phyloP scores from a whole-genome alignment of 2,329 filamentous ascomycete species.

The Plectosphaerella cucumerina region DNA sequence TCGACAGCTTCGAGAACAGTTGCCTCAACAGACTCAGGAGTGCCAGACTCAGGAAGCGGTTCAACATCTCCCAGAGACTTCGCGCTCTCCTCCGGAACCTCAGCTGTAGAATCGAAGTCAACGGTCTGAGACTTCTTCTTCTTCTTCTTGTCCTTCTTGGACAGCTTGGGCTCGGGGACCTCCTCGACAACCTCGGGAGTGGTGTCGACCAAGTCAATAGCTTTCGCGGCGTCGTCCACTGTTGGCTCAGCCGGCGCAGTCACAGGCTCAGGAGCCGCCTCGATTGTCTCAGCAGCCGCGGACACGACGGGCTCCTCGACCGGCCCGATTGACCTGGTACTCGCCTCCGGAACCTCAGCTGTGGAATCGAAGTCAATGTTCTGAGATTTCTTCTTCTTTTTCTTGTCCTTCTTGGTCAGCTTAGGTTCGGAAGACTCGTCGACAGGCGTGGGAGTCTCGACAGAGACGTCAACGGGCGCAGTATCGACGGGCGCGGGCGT shows the following conservation, averaged over 20 bases:
- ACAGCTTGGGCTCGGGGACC: slow-evolving; percentile 3
- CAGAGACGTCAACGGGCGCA: not conserved
- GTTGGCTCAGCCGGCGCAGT: too few species aligned
- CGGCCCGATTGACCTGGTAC: not conserved
- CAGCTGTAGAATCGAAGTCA: slow-evolving; percentile 5
- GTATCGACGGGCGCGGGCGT: not conserved
- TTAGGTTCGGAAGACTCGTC: slow-evolving; percentile 5
- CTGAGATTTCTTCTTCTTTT: slow-evolving; percentile 19
- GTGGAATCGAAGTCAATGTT: slow-evolving; percentile 3
- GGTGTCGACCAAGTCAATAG: too few species aligned
- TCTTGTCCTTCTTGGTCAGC: slow-evolving; percentile 19
- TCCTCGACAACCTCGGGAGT: slow-evolving; percentile 1
- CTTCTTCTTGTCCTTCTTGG: slow-evolving; percentile 19
- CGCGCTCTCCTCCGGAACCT: slow-evolving; percentile 4
- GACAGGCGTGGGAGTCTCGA: not conserved
- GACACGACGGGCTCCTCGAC: not conserved
- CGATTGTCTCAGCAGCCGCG: too few species aligned
- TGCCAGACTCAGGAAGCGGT: not conserved
- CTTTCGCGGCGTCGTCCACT: too few species aligned
- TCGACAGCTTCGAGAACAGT: not conserved
- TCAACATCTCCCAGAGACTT: not conserved
- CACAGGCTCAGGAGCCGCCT: too few species aligned
- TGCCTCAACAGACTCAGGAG: not conserved
- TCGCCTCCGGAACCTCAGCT: not conserved
- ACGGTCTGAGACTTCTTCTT: slow-evolving; percentile 16